Evolutionary conservation across 495 filamentous ascomycete genomes (phyloP).

Genomic region (Entonaema liquescens): DNA sequence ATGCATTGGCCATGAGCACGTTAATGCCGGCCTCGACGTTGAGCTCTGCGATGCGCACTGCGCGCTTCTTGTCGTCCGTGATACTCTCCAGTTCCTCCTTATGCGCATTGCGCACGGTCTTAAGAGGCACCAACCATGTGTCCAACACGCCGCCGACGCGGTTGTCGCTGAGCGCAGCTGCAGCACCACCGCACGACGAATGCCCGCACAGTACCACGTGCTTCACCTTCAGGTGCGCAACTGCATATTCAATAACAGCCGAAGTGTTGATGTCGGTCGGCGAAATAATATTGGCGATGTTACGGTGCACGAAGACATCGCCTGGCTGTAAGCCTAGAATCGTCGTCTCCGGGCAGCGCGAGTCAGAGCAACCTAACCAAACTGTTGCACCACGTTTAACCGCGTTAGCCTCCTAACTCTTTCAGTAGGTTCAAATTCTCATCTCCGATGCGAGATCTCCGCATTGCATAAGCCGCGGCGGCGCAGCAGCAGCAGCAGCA

Average conservation of each 20-base stretch:
- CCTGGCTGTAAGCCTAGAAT: conserved; percentile 82
- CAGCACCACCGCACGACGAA: conserved; percentile 80
- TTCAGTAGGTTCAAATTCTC: not conserved
- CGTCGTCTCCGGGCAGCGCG: conserved; percentile 86
- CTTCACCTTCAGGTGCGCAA: conserved; percentile 76
- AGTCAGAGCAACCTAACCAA: conserved; percentile 94
- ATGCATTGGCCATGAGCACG: conserved; percentile 67
- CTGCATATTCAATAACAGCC: conserved; percentile 86
- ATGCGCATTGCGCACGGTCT: conserved; percentile 65
- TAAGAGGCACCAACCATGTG: conserved; percentile 79
- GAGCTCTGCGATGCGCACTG: conserved; percentile 68
- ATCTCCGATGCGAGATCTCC: conserved; percentile 3
- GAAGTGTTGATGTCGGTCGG: conserved; percentile 77
- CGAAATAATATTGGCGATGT: conserved; percentile 90
- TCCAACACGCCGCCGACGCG: conserved; percentile 80
- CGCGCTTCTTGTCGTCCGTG: conserved; percentile 57
- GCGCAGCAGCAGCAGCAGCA: too few relatives aligned
- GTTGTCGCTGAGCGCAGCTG: conserved; percentile 70
- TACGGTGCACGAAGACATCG: conserved; percentile 93
- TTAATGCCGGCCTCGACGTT: conserved; percentile 74
- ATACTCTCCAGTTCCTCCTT: conserved; percentile 62
- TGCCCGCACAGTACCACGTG: conserved; percentile 89
- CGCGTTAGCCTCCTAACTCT: conserved; percentile 24
- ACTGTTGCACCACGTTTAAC: conserved; percentile 51
- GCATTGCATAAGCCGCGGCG: not conserved